These are phyloP conservation scores for Lactarius hatsudake DNA, from an alignment of 768 basidiomycete species.

Conservation along the genomic window DNA sequence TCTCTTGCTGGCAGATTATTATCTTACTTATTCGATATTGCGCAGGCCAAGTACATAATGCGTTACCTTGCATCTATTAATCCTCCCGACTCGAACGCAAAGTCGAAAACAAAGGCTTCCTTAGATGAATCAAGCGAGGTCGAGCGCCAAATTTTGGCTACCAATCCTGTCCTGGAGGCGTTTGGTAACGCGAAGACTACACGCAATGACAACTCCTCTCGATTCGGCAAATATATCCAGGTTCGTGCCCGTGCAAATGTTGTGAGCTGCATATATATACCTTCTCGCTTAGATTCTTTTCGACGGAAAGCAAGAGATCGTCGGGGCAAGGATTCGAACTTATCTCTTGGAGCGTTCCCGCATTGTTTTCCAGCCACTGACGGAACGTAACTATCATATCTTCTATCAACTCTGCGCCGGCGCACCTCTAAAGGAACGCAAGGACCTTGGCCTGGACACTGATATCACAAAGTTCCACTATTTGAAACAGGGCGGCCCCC, in stretches of 20 bases:
- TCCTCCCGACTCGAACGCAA: conserved; percentile 61
- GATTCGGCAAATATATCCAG: conserved; percentile 99
- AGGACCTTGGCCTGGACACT: conserved; percentile 86
- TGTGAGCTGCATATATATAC: not conserved
- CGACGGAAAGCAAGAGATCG: conserved; percentile 92
- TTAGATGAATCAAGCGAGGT: conserved; percentile 90
- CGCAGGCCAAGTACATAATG: conserved; percentile 96
- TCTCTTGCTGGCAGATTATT: not conserved
- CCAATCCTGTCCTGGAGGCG: conserved; percentile 98
- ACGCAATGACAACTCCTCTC: conserved; percentile 97
- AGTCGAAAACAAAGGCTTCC: conserved; percentile 66
- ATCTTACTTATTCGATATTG: conserved; percentile 14
- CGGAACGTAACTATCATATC: conserved; percentile 98
- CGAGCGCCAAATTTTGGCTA: conserved; percentile 95
- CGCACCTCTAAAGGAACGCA: conserved; percentile 91
- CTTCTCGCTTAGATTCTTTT: conserved; percentile 79
- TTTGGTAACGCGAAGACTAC: conserved; percentile 99
- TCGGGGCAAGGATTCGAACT: conserved; percentile 97
- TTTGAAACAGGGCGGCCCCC: conserved; percentile 88
- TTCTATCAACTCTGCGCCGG: conserved; percentile 99
- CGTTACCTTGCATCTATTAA: conserved; percentile 98
- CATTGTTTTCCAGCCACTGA: conserved; percentile 94
- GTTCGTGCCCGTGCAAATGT: conserved; percentile 43
- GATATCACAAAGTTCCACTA: conserved; percentile 88
- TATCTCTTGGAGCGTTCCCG: conserved; percentile 97